These are phyloP conservation scores for Trichoderma sp. DNA, from an alignment of 2,329 filamentous ascomycete genomes.

Conservation along the genomic window DNA sequence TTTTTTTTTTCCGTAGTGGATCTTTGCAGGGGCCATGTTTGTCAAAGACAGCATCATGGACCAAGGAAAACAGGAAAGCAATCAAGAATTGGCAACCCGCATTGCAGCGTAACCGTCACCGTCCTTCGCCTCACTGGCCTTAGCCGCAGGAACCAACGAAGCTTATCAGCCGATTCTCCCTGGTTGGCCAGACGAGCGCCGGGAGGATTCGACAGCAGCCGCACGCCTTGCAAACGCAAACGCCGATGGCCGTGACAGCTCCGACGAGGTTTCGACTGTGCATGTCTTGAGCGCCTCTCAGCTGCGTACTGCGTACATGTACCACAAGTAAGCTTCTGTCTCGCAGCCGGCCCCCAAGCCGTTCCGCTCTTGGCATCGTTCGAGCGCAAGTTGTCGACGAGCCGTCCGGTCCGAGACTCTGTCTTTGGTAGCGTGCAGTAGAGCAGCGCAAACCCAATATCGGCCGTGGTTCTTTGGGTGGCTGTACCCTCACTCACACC, in stretches of 20 bases:
- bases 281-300: not conserved
- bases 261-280: not conserved
- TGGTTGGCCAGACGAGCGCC: not conserved
- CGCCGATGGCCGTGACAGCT: constrained; percentile 6
- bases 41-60: not conserved
- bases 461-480: not conserved
- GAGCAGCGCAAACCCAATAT: not conserved
- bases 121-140: constrained; percentile 21
- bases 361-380: not conserved
- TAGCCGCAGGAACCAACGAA: not conserved
- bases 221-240: constrained; percentile 5
- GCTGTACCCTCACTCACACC: not conserved
- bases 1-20: not conserved
- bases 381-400: not conserved
- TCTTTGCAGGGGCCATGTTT: not conserved
- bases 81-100: not conserved
- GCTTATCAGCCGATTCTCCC: constrained; percentile 12
- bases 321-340: constrained; percentile 15
- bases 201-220: constrained; percentile 6
- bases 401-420: constrained; percentile 17
- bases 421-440: constrained; percentile 9
- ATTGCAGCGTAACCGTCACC: constrained; percentile 4
- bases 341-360: constrained; percentile 2
- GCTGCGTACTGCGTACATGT: not conserved
- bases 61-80: not conserved